These are phyloP conservation scores for Lobosporangium transversale DNA, from an alignment of 192 early-diverging fungal genomes.

Conservation along the genomic window DNA sequence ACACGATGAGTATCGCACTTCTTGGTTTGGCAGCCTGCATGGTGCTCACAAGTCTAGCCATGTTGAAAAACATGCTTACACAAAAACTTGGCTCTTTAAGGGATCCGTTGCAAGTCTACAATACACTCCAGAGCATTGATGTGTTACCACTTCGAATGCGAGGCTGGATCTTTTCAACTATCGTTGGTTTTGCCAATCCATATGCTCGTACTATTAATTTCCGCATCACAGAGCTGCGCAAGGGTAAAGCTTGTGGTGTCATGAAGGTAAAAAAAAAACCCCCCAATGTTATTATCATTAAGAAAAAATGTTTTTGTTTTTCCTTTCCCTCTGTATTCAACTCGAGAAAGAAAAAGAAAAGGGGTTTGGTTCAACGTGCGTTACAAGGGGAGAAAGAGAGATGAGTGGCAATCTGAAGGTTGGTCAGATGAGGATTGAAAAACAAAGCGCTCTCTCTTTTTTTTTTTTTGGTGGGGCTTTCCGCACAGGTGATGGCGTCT, in stretches of 20 bases:
- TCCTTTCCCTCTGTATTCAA: too few species aligned
- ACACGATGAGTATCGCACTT: slow-evolving; percentile 29
- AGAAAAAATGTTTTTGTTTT: too few species aligned
- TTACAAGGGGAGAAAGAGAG: neutral
- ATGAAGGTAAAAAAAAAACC: slow-evolving; percentile 55
- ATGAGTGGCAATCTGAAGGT: slow-evolving; percentile 4
- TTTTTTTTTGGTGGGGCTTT: too few species aligned
- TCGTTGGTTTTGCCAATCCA: slow-evolving; percentile 58
- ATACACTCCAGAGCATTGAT: slow-evolving; percentile 51
- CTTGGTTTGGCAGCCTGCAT: slow-evolving; percentile 9
- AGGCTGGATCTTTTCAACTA: slow-evolving; percentile 56
- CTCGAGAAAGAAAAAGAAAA: neutral
- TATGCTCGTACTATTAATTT: slow-evolving; percentile 60
- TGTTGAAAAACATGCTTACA: slow-evolving; percentile 27
- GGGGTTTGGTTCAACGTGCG: neutral
- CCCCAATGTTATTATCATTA: neutral
- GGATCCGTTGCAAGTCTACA: slow-evolving; percentile 58
- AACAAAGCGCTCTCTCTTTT: too few species aligned
- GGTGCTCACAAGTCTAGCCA: neutral
- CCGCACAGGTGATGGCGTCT: too few species aligned
- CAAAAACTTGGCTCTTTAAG: slow-evolving; percentile 24
- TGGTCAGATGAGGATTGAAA: too few species aligned
- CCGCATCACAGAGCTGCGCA: slow-evolving; percentile 61
- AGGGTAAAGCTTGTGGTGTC: slow-evolving; percentile 61
- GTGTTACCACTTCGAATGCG: slow-evolving; percentile 53